phyloP scores from a whole-genome alignment of 2,329 filamentous ascomycete species.

The Fusarium begoniae region DNA sequence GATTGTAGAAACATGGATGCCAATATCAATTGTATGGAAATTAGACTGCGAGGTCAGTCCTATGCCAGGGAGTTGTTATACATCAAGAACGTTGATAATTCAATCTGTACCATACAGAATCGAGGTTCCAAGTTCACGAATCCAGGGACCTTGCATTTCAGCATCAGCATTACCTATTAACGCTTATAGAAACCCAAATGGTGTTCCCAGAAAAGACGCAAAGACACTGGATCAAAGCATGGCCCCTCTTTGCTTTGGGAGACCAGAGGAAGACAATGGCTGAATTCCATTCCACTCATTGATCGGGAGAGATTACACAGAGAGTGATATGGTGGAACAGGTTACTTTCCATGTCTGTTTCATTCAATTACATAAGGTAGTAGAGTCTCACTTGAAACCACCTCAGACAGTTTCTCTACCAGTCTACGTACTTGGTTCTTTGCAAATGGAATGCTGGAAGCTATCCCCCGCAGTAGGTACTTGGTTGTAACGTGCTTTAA shows the following conservation, averaged over 20 bases:
- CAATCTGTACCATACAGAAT: background rate
- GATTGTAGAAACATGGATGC: constrained; percentile 6
- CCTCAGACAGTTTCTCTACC: background rate
- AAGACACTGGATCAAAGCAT: background rate
- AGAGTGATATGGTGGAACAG: background rate
- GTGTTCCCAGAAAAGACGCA: background rate
- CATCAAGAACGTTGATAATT: background rate
- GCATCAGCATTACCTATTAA: background rate
- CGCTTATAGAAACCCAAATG: background rate
- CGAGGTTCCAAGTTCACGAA: background rate
- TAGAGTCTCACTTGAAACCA: background rate
- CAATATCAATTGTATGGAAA: constrained; percentile 24
- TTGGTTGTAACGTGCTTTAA: constrained; percentile 12
- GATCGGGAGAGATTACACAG: constrained; percentile 9
- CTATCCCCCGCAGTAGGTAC: constrained; percentile 12
- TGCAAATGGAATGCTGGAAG: constrained; percentile 1
- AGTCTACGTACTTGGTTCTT: background rate
- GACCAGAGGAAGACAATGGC: background rate
- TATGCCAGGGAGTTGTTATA: background rate
- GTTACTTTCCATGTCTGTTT: background rate
- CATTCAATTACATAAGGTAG: background rate
- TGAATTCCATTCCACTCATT: constrained; percentile 29
- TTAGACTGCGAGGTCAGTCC: background rate
- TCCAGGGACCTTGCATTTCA: background rate
- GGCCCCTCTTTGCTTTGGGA: constrained; percentile 2